These are phyloP conservation scores for Trichoderma parareesei DNA, from an alignment of 495 filamentous ascomycete species.

Conservation along the genomic window DNA sequence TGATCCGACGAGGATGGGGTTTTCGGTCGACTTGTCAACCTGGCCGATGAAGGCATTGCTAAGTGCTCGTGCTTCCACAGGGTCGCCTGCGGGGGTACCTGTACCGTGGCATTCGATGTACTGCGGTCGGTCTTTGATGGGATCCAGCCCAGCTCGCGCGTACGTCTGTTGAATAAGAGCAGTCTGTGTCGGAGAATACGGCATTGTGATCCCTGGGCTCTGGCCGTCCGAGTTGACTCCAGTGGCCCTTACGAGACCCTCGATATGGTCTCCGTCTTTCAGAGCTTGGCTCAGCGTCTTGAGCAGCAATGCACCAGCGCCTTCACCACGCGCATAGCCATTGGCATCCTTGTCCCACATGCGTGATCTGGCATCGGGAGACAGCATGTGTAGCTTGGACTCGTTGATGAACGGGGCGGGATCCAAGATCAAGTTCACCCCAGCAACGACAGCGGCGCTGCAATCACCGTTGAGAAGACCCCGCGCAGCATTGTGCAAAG, in stretches of 20 bases:
- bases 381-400: conserved; percentile 15
- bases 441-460: background rate
- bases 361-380: conserved; percentile 34
- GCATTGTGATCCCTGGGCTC: conserved; percentile 40
- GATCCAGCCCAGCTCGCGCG: conserved; percentile 15
- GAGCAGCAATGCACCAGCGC: conserved; percentile 40
- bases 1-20: background rate
- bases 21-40: background rate
- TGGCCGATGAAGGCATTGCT: background rate
- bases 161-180: conserved; percentile 40
- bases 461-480: conserved; percentile 47
- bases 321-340: conserved; percentile 57
- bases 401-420: no score
- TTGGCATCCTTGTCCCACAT: conserved; percentile 48
- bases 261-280: conserved; percentile 39
- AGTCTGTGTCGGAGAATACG: conserved; percentile 41
- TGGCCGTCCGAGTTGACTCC: conserved; percentile 45
- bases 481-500: conserved; percentile 57
- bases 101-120: conserved; percentile 47
- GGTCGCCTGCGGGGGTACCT: conserved; percentile 44
- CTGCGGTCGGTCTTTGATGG: conserved; percentile 16
- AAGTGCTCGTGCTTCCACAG: conserved; percentile 29
- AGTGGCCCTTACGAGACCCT: conserved; percentile 45
- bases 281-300: conserved; percentile 45
- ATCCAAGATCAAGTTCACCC: conserved; percentile 13